Conservation (phyloP, 106 monocot species). For the Allium fistulosum region DNA sequence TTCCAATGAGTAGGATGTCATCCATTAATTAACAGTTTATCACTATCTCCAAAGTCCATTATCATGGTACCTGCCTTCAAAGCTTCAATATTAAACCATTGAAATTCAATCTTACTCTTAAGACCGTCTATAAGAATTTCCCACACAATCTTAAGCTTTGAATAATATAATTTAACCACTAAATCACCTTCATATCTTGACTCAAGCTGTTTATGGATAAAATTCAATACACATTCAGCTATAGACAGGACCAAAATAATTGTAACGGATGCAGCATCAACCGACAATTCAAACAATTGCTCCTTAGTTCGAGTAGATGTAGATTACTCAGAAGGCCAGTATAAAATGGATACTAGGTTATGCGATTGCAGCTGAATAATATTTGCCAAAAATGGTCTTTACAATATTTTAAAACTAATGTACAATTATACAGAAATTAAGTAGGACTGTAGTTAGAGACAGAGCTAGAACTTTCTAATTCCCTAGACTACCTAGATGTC, state of each 20-base stretch:
- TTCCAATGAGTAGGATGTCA: no score
- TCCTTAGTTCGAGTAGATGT: neutral
- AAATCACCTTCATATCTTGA: constrained; percentile 82
- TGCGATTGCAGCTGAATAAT: neutral
- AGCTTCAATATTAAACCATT: constrained; percentile 71
- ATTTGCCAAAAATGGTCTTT: neutral
- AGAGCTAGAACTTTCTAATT: no score
- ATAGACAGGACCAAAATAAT: no score
- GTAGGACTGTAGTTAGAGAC: no score
- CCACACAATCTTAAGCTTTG: constrained; percentile 74
- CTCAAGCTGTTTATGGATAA: neutral
- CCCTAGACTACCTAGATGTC: no score
- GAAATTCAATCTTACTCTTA: constrained; percentile 82
- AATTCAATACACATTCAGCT: constrained; percentile 12
- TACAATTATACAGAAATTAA: no score
- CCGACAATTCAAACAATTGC: neutral
- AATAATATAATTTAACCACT: constrained; percentile 75
- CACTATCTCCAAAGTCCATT: constrained; percentile 52
- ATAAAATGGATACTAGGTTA: neutral
- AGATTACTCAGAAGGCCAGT: neutral
- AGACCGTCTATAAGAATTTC: constrained; percentile 79
- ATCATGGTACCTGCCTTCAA: constrained; percentile 52
- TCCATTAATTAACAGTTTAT: constrained; percentile 19
- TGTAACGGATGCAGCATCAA: constrained; percentile 13
- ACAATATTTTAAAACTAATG: neutral